A percentile compares a stretch with the other conserved stretches of the same genome.
phyloP scores from a whole-genome alignment of 257 asterid genomes.

The Solanum verrucosum region DNA sequence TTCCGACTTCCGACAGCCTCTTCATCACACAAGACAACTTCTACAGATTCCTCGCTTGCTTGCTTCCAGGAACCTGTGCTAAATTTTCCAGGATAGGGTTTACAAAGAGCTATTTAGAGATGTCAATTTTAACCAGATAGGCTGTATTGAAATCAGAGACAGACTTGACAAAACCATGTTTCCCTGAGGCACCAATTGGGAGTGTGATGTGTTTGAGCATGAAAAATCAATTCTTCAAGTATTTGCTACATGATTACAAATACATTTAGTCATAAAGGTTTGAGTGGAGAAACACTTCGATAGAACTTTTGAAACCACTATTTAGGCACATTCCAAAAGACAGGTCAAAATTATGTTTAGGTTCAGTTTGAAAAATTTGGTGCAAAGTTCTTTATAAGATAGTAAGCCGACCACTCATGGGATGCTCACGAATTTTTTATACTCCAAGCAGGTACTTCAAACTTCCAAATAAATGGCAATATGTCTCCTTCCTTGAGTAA shows the following conservation, averaged over 20 bases:
- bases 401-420: neutral
- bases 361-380: neutral
- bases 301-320: neutral
- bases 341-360: neutral
- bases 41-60: slow-evolving; percentile 29
- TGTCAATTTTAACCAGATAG: too few relatives aligned
- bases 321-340: too few relatives aligned
- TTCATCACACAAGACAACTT: slow-evolving; percentile 71
- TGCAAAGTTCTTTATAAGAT: neutral
- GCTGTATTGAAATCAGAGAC: too few relatives aligned
- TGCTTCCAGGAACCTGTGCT: slow-evolving; percentile 68
- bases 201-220: too few relatives aligned
- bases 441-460: neutral
- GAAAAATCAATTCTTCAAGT: too few relatives aligned
- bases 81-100: neutral
- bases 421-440: neutral
- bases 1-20: slow-evolving; percentile 58
- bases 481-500: neutral
- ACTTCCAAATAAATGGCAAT: neutral
- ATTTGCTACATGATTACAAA: neutral
- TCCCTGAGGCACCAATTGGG: too few relatives aligned
- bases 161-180: too few relatives aligned
- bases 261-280: neutral
- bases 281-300: neutral
- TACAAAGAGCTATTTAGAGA: neutral